Evolutionary conservation across 2,329 filamentous ascomycete species (phyloP).

Genomic region (Stachybotrys elegans): DNA sequence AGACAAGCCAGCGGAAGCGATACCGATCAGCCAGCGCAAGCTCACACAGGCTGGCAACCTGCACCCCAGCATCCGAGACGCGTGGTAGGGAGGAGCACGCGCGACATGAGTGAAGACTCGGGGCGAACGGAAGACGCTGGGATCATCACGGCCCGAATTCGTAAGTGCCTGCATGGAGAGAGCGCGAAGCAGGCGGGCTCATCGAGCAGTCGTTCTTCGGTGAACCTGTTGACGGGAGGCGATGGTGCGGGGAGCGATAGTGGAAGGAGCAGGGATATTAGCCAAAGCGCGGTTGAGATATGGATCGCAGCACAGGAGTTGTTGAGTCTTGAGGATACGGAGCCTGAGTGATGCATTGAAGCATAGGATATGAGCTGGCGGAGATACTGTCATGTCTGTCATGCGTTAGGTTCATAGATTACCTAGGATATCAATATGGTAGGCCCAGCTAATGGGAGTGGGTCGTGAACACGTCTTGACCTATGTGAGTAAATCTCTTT

Average conservation of each 20-base stretch:
- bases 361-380: background rate
- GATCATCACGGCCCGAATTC: slow-evolving; percentile 19
- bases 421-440: slow-evolving; percentile 1
- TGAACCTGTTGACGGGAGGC: background rate
- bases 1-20: background rate
- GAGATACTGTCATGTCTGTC: background rate
- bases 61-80: too few species aligned
- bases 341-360: background rate
- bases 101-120: slow-evolving; percentile 14
- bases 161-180: slow-evolving; percentile 17
- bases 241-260: background rate
- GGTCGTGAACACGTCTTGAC: too few species aligned
- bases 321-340: slow-evolving; percentile 18
- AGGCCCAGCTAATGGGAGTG: too few species aligned
- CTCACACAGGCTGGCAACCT: background rate
- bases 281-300: slow-evolving; percentile 18
- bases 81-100: background rate
- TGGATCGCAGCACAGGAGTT: slow-evolving; percentile 27
- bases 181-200: too few species aligned
- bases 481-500: too few species aligned
- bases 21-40: slow-evolving; percentile 1
- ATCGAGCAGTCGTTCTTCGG: background rate
- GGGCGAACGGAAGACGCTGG: slow-evolving; percentile 18
- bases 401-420: too few species aligned
- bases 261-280: slow-evolving; percentile 8